Percentiles rank a stretch among this genome's conserved stretches.
phyloP scores from a whole-genome alignment of 371 early-diverging fungal genomes.

The Mucor ambiguus region DNA sequence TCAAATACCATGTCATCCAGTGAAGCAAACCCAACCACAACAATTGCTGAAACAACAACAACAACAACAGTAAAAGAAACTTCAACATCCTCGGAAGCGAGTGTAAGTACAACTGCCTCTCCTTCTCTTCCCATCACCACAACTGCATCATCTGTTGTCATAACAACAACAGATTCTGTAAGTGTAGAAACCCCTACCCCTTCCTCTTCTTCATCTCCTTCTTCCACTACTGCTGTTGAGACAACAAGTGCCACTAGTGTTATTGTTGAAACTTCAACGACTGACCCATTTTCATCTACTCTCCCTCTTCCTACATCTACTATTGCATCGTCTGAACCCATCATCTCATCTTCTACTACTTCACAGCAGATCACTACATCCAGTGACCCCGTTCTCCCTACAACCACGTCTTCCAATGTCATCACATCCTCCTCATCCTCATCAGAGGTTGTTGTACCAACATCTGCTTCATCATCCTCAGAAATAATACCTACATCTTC shows the following conservation, averaged over 20 bases:
- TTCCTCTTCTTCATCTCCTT: not conserved
- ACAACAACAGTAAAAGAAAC: conserved; percentile 1
- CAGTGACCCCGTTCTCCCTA: not conserved
- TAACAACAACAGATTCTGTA: conserved; percentile 7
- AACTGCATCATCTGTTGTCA: not conserved
- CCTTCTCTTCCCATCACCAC: not conserved
- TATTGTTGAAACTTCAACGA: not conserved
- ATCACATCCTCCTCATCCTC: not conserved
- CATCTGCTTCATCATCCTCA: not conserved
- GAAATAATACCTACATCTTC: not conserved
- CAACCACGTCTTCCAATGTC: not conserved
- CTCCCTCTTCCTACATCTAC: not conserved
- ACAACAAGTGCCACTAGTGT: not conserved
- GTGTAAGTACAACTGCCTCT: not conserved
- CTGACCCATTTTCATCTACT: not conserved
- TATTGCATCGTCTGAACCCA: conserved; percentile 3
- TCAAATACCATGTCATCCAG: conserved; percentile 15
- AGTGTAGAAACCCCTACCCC: not conserved
- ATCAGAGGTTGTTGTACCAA: not conserved
- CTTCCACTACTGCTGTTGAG: not conserved
- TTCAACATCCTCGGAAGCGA: conserved; percentile 3
- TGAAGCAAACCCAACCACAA: not conserved
- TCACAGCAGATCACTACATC: not conserved
- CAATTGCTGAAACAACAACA: conserved; percentile 7
- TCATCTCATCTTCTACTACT: not conserved